Base-by-base conservation (phyloP, 2,329 filamentous ascomycete species). In the Pezicula neosporulosa region DNA sequence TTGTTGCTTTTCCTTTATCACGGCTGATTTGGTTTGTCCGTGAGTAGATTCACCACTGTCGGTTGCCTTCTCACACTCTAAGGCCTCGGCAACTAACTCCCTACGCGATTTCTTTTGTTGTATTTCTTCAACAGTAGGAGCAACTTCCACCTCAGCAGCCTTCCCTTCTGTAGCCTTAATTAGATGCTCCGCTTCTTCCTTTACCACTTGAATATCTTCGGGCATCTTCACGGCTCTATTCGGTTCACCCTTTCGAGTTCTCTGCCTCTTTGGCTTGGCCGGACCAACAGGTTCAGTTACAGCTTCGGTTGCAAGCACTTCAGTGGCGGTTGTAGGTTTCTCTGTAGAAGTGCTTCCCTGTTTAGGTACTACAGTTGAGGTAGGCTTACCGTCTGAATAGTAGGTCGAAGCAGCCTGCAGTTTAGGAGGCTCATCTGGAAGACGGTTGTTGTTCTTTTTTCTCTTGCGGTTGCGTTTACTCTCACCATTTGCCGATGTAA, bases 381-480 rank as follows among this genome's bases (percentile, higher is more conserved):
- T n/a, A 42, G 30, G 21, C 33, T 51, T 47, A 8, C 12, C 6
- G 24, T 53, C 44, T 28, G 16, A 18, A 12, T 37, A 45, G 24
- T 28, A 28, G n/a, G 10, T 18, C 3, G 27, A 44, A 33, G 42
- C 19, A 13, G 24, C 27, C 19, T 44, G 42, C 3, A 44, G 27
- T 21, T 28, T 44, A 12, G 42, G 42, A n/a, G 42, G 30, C 24
- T 24, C 44, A 4, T 56, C 51, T 4, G 50, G 3, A 37, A 61
- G 50, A 13, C 51, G 47, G 43, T 63, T 63, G 15, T 60, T 53
- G 19, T 62, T 62, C 42, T 56, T 56, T 6, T 56, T 56, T 44
- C 56, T 57, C 44, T 55, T 62, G 19, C 58, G 51, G 36, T 51
- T 55, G 18, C 45, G 19, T 38, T 54, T 60, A 45, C 48, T 58